These are phyloP conservation scores for Thalassiosira sp. DNA, from an alignment of 352 stramenopile genomes.

Conservation along the genomic window DNA sequence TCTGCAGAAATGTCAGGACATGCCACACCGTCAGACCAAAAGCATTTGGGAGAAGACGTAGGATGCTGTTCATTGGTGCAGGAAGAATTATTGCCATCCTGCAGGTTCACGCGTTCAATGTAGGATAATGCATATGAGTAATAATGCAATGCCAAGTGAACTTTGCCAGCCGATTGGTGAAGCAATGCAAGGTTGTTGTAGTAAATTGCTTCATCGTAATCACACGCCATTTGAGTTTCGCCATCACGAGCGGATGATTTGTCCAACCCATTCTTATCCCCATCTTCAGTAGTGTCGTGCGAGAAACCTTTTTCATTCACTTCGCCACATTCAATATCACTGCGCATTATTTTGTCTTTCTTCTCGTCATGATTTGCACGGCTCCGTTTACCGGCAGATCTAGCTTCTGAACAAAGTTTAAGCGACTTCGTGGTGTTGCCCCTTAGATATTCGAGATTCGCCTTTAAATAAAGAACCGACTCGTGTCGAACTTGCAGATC, in stretches of 20 bases:
- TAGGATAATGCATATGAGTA: slow-evolving; percentile 61
- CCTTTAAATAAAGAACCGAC: slow-evolving; percentile 73
- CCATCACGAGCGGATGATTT: not conserved
- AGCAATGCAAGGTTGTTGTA: slow-evolving; percentile 77
- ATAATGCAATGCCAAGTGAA: slow-evolving; percentile 70
- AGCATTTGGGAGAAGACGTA: too few relatives aligned
- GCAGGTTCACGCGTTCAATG: slow-evolving; percentile 7
- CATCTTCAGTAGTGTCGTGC: not conserved
- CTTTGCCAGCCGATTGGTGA: slow-evolving; percentile 67
- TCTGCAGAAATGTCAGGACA: slow-evolving; percentile 48
- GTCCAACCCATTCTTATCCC: not conserved
- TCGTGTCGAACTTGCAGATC: slow-evolving; percentile 64
- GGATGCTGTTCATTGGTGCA: not conserved
- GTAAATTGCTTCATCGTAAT: slow-evolving; percentile 69
- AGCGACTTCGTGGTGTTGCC: slow-evolving; percentile 77
- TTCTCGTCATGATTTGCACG: not conserved
- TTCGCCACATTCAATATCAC: slow-evolving; percentile 1
- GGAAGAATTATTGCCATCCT: too few relatives aligned
- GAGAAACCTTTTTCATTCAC: too few relatives aligned
- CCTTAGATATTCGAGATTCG: slow-evolving; percentile 75
- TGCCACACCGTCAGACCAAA: slow-evolving; percentile 66
- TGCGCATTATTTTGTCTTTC: slow-evolving; percentile 11
- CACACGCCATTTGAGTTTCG: slow-evolving; percentile 19
- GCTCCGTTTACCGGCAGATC: slow-evolving; percentile 28
- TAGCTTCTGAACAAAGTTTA: slow-evolving; percentile 68